phyloP scores from a whole-genome alignment of 1,284 basidiomycete species.

The Apiotrichum mycotoxinovorans region DNA sequence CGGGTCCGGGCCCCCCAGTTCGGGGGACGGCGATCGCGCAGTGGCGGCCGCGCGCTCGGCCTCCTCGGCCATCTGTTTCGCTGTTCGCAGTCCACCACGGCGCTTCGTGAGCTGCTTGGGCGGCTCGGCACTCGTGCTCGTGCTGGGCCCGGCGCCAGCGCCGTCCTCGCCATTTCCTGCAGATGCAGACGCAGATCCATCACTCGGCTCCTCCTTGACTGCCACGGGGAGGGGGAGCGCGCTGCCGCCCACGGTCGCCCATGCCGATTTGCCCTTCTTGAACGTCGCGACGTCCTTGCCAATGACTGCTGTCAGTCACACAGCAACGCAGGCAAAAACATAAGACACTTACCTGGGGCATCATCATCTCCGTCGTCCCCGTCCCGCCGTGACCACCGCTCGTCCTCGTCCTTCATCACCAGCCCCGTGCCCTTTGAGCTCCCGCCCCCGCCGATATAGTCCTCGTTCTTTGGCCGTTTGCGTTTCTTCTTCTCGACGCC shows the following conservation, averaged over 20 bases:
- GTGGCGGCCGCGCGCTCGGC: slow-evolving; percentile 56
- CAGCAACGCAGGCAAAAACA: background rate
- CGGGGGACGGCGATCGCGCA: slow-evolving; percentile 50
- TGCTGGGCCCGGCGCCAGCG: slow-evolving; percentile 9
- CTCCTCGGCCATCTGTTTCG: slow-evolving; percentile 52
- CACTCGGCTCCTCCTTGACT: slow-evolving; percentile 29
- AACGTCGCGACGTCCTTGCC: slow-evolving; percentile 42
- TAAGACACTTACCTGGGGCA: slow-evolving; percentile 51
- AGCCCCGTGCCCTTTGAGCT: slow-evolving; percentile 32
- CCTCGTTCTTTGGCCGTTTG: slow-evolving; percentile 62
- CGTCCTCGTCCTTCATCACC: slow-evolving; percentile 51
- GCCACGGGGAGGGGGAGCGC: slow-evolving; percentile 26
- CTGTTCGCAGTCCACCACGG: slow-evolving; percentile 70
- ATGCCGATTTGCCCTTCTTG: slow-evolving; percentile 38
- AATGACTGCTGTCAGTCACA: slow-evolving; percentile 26
- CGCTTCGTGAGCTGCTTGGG: slow-evolving; percentile 47
- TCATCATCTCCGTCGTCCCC: slow-evolving; percentile 45
- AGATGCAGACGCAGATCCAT: too few relatives aligned
- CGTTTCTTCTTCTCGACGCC: slow-evolving; percentile 57
- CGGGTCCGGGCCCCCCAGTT: slow-evolving; percentile 56
- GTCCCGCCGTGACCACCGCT: slow-evolving; percentile 48
- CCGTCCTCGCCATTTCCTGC: too few relatives aligned
- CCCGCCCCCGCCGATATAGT: slow-evolving; percentile 43
- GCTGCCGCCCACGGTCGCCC: slow-evolving; percentile 37
- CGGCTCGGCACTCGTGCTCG: background rate